Percentiles rank a stretch among this genome's conserved stretches.
phyloP scores from a whole-genome alignment of 495 filamentous ascomycete species.

The Apiosordaria backusii region DNA sequence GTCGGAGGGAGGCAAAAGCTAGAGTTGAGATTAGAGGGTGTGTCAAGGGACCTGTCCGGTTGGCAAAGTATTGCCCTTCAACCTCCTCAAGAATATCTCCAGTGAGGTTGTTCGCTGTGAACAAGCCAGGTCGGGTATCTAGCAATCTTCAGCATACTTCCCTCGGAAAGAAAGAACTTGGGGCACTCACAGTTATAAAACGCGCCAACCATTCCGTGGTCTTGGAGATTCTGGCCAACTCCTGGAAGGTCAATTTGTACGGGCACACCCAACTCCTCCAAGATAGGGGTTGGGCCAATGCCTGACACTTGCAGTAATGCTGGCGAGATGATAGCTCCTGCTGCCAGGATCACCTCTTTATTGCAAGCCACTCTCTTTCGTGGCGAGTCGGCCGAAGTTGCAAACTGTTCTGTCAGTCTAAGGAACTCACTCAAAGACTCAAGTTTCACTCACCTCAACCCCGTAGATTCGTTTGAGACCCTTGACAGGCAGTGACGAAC shows the following conservation, averaged over 20 bases:
- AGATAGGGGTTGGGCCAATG: constrained; percentile 50
- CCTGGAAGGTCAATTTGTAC: constrained; percentile 53
- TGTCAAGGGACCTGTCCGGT: constrained; percentile 28
- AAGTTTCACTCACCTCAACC: constrained; percentile 20
- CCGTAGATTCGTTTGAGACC: constrained; percentile 25
- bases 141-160: constrained; percentile 11
- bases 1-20: constrained; percentile 20
- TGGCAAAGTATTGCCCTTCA: constrained; percentile 31
- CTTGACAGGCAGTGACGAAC: constrained; percentile 36
- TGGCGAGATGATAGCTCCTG: constrained; percentile 58
- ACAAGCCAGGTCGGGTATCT: constrained; percentile 36
- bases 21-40: constrained; percentile 26
- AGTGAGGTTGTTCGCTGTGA: constrained; percentile 34
- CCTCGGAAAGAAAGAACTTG: background rate
- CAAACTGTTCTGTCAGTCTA: constrained; percentile 20
- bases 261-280: constrained; percentile 47
- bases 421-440: constrained; percentile 1
- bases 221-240: constrained; percentile 63
- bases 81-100: constrained; percentile 27
- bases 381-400: constrained; percentile 6
- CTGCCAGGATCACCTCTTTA: constrained; percentile 62
- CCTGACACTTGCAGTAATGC: constrained; percentile 62
- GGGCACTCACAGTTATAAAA: constrained; percentile 36
- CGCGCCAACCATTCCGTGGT: constrained; percentile 56
- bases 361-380: constrained; percentile 16